Evolutionary conservation across 352 stramenopile species (phyloP), one percentile per base, ranked within the genome.

Genomic region (Globisporangium irregulare): DNA sequence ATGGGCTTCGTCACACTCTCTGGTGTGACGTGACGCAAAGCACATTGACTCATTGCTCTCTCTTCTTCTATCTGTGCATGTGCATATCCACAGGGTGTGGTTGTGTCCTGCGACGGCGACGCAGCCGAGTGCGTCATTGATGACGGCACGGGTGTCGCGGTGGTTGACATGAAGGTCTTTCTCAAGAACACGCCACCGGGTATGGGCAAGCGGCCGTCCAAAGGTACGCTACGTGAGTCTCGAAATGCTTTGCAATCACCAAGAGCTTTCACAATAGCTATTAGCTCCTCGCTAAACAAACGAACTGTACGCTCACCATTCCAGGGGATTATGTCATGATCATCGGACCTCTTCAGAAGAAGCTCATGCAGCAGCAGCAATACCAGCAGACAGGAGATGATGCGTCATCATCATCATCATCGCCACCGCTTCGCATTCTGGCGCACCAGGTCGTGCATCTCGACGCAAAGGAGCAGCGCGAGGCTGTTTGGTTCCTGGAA

Each of bases 241-340:
- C 12, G 36, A 43, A 43, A 4, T 43, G 36, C 32, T 38, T 38
- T 38, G 32, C 32, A 38, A 38, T 10, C 32, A 2, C 32, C 32
- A 12, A 10, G 32, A 38, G 32, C 32, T 38, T 12, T 38, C 32
- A 10, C 32, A 38, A 38, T 38, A 38, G 32, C 32, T 38, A 38
- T 10, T 38, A 38, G 32, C 32, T 38, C 32, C 7, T 12, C 32
- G 8, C 32, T 38, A 38, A 38, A 38, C 32, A 38, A 38, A 38
- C 32, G 32, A 8, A 38, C 32, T 38, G 32, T 10, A 38, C 32
- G 32, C 32, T 51, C 6, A 5, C 46, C 36, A 61, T 9, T 15
- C 14, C 51, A 87, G 84, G 84, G 27, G 82, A 90, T 66, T 89
- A 89, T 54, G 73, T 92, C n/a, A 91, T 94, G 83, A 73, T 85